Evolutionary conservation across 345 rosid species (phyloP).

Genomic region (Isatis tinctoria): DNA sequence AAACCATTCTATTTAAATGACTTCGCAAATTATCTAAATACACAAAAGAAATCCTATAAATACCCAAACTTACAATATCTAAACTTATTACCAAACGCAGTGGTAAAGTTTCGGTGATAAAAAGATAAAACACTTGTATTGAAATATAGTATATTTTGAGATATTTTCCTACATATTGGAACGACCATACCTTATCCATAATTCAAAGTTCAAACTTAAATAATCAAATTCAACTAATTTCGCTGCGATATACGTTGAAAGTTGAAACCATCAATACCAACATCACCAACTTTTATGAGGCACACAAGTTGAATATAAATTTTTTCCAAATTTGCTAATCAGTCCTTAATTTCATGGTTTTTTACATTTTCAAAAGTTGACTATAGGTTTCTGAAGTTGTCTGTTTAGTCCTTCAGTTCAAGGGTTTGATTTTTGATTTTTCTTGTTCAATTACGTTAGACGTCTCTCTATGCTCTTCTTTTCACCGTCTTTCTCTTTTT

Average conservation of each 20-base stretch:
- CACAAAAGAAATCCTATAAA: background rate
- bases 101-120: background rate
- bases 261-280: slow-evolving; percentile 25
- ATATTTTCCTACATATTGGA: background rate
- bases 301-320: background rate
- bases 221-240: background rate
- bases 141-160: background rate
- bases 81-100: background rate
- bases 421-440: slow-evolving; percentile 7
- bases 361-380: background rate
- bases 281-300: slow-evolving; percentile 11
- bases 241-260: slow-evolving; percentile 2
- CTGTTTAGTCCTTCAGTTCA: background rate
- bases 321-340: background rate
- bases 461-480: background rate
- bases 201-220: slow-evolving; percentile 12
- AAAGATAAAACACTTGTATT: background rate
- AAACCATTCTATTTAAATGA: background rate
- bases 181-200: background rate
- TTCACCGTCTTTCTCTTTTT: background rate
- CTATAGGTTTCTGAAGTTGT: background rate
- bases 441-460: slow-evolving; percentile 14
- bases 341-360: background rate
- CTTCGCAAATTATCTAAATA: background rate
- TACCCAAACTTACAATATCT: background rate